Evolutionary conservation across 2,329 filamentous ascomycete genomes (phyloP).

Genomic region (Fusarium nisikadoi): DNA sequence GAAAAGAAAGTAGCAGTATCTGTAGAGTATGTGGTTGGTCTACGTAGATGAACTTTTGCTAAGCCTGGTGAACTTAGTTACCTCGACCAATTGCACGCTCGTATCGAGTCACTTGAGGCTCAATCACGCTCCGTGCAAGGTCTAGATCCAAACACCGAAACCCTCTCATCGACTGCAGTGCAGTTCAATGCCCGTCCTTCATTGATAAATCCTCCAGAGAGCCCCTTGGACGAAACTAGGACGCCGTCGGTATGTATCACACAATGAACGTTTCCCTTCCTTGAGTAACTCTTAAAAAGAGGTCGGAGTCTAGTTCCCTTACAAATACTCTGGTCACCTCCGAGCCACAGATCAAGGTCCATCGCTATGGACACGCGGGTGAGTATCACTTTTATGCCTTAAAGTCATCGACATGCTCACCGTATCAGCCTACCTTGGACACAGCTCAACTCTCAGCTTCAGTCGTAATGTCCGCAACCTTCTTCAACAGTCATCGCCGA

Average conservation of each 20-base stretch:
- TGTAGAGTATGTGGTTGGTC: constrained; percentile 14
- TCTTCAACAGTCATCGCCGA: constrained; percentile 22
- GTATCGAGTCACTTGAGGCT: constrained; percentile 26
- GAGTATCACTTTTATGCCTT: background rate
- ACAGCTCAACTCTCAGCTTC: constrained; percentile 35
- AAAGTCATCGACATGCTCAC: background rate
- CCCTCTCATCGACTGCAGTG: too few species aligned
- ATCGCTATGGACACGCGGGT: constrained; percentile 35
- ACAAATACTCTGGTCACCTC: constrained; percentile 33
- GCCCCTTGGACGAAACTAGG: background rate
- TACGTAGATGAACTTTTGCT: background rate
- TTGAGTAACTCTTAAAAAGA: background rate
- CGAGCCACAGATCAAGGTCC: constrained; percentile 35
- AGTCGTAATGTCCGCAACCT: constrained; percentile 36
- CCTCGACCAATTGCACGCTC: constrained; percentile 30
- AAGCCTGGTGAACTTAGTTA: constrained; percentile 12
- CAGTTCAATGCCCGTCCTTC: background rate
- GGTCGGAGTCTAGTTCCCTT: constrained; percentile 1
- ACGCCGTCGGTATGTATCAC: background rate
- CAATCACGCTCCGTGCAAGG: background rate
- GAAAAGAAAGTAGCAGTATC: constrained; percentile 29
- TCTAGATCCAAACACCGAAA: background rate
- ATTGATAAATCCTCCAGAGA: background rate
- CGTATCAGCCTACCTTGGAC: constrained; percentile 28
- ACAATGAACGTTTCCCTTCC: background rate